Base-by-base conservation (phyloP, 2,329 filamentous ascomycete species). In the Monosporascus sp. region DNA sequence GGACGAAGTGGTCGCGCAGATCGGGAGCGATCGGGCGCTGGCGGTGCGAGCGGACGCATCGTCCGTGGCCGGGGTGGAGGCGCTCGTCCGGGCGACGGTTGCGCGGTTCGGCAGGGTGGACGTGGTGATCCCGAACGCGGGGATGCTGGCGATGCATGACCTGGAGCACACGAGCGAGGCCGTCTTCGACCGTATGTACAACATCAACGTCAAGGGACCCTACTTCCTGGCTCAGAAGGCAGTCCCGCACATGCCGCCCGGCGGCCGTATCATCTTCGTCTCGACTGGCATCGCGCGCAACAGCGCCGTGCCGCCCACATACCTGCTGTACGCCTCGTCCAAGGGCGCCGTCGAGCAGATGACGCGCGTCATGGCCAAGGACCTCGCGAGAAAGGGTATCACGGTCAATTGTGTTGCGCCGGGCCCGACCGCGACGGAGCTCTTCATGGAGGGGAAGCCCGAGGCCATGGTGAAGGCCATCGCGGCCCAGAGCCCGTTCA, bases 281-380 rank as follows among this genome's bases (percentile, higher is more conserved):
- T 80, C 77, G 3, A 80, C 78, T 0, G 66, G 66, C 19, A 56
- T 71, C 44, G 44, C 54, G n/a, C 41, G 26, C 14, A 44, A 44
- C 41, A 44, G 41, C 1, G 68, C 64, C 3, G 69, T 83, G 20
- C 52, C 69, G 31, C 72, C 78, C 0, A 57, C 62, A 0, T 81
- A 82, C 57, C 69, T 79, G 17, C 70, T 82, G 8, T 86, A 85
- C 63, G 72, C 71, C 9, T 69, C 76, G 0, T 80, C 78, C 44
- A 86, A 86, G 62, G 82, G 80, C 48, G 79, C 82, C 8, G 74
- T 86, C 38, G 81, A 85, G 64, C 79, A 84, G 64, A 77, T 85
- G 70, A 76, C 76, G 0, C 75, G 80, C 11, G 68, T 77, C 3
- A 65, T 85, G 56, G 73, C 77, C 45, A 84, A 83, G 65, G 81